Percentiles rank a stretch among this genome's conserved stretches.
phyloP scores from a whole-genome alignment of 129 eudicot genomes.

The Scalesia atractyloides region DNA sequence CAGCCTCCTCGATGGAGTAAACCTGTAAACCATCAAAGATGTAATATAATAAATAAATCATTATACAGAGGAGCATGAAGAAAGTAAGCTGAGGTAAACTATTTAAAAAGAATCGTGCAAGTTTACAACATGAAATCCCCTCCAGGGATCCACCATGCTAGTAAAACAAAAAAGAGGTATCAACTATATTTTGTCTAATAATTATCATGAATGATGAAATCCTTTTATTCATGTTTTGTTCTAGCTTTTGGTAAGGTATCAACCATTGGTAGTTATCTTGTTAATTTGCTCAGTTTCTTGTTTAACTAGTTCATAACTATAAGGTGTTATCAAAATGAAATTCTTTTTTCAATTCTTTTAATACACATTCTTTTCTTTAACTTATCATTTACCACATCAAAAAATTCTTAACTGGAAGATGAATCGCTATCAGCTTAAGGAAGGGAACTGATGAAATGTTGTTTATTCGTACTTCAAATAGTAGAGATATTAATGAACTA shows the following conservation, averaged over 20 bases:
- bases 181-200: neutral
- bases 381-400: neutral
- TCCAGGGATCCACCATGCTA: neutral
- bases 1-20: conserved; percentile 45
- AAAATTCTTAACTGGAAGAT: neutral
- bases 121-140: neutral
- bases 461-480: neutral
- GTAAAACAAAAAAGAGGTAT: neutral
- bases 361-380: neutral
- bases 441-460: neutral
- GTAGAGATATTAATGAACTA: neutral
- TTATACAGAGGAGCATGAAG: neutral
- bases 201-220: neutral
- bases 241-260: neutral
- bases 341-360: neutral
- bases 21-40: conserved; percentile 49
- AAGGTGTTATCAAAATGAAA: neutral
- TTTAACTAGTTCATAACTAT: neutral
- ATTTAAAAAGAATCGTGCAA: neutral
- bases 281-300: neutral
- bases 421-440: neutral
- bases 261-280: neutral
- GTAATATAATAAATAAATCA: neutral
- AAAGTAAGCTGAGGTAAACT: neutral
- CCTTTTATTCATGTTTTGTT: neutral